Conservation (phyloP, 2,329 filamentous ascomycete genomes). For the Neospermospora avenae region DNA sequence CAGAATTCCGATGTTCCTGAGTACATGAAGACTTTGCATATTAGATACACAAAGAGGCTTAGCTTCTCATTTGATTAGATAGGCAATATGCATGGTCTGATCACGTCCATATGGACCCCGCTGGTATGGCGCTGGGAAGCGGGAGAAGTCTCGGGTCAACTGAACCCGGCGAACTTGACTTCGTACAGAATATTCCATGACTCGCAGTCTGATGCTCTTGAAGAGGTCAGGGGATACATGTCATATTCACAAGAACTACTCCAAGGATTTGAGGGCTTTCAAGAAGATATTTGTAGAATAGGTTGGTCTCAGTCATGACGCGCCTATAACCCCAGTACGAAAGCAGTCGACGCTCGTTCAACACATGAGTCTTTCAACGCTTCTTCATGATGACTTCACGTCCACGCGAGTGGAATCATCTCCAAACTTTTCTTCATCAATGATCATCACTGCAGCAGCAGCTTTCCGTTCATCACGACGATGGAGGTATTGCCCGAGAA, state of each 20-base stretch:
- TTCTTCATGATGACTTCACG: background rate
- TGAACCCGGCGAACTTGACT: background rate
- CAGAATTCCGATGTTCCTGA: background rate
- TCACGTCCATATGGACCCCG: background rate
- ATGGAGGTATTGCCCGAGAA: slow-evolving; percentile 35
- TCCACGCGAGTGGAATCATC: background rate
- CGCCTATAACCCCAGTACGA: too few relatives aligned
- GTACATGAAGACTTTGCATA: background rate
- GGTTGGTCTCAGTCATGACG: too few relatives aligned
- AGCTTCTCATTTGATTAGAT: too few relatives aligned
- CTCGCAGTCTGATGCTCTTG: too few relatives aligned
- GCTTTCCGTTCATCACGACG: slow-evolving; percentile 31
- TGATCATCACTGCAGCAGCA: background rate
- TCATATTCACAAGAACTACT: too few relatives aligned
- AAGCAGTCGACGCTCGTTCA: background rate
- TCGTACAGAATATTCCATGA: too few relatives aligned
- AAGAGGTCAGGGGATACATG: too few relatives aligned
- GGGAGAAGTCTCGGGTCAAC: slow-evolving; percentile 3
- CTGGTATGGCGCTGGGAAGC: background rate
- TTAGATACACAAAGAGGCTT: background rate
- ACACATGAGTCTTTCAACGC: background rate
- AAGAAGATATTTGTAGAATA: too few relatives aligned
- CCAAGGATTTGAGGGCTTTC: too few relatives aligned
- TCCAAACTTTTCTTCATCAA: background rate
- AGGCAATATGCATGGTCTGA: too few relatives aligned